Evolutionary conservation across 2,329 filamentous ascomycete species (phyloP).

Genomic region (Beauveria medogensis): DNA sequence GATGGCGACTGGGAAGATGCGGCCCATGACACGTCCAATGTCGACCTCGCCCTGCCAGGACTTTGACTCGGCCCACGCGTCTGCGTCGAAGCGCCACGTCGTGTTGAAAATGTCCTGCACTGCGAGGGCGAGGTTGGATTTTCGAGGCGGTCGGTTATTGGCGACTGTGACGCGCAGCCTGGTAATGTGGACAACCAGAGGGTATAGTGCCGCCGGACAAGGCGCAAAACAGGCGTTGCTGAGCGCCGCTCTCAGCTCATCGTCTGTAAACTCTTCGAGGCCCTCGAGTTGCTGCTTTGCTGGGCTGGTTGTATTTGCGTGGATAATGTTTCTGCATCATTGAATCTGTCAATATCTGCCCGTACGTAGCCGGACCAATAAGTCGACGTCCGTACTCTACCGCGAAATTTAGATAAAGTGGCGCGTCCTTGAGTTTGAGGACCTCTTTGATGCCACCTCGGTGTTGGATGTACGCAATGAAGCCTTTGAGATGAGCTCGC

Average conservation of each 20-base stretch:
- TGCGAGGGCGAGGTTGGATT: background rate
- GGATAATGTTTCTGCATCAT: background rate
- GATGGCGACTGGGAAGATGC: background rate
- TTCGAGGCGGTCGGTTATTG: background rate
- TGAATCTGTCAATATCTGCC: background rate
- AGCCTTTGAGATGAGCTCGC: background rate
- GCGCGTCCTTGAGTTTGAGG: background rate
- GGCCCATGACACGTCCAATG: background rate
- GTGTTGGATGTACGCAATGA: background rate
- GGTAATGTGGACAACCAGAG: background rate
- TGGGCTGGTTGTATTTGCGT: background rate
- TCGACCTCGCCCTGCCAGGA: background rate
- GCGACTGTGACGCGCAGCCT: background rate
- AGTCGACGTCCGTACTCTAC: background rate
- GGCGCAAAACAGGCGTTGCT: constrained; percentile 1
- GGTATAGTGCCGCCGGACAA: background rate
- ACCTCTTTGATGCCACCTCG: background rate
- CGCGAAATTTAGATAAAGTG: background rate
- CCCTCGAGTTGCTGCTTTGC: background rate
- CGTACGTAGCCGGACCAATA: no score
- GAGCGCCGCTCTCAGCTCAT: background rate
- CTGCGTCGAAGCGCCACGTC: background rate
- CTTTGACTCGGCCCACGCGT: background rate
- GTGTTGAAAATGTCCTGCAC: background rate
- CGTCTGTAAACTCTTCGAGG: background rate